Evolutionary conservation across 768 basidiomycete species (phyloP).

Genomic region (Naematelia encephala): DNA sequence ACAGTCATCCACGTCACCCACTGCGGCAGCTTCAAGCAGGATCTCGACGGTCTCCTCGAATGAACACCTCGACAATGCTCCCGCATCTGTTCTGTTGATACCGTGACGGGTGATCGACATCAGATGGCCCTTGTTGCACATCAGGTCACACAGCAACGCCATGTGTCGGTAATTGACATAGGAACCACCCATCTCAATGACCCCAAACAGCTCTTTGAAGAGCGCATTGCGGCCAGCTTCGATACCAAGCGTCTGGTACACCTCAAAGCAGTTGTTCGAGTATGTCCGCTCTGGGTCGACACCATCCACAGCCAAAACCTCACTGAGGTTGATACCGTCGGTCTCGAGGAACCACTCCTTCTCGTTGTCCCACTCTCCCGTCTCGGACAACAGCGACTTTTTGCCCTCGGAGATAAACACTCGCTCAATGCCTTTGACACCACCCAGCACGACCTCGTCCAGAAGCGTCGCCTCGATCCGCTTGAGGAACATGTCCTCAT

Average conservation of each 20-base stretch:
- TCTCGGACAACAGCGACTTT: slow-evolving; percentile 60
- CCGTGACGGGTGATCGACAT: slow-evolving; percentile 99
- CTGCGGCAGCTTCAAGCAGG: slow-evolving; percentile 95
- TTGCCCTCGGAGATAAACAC: slow-evolving; percentile 92
- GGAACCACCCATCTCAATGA: slow-evolving; percentile 99
- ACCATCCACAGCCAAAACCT: slow-evolving; percentile 90
- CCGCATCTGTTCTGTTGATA: slow-evolving; percentile 98
- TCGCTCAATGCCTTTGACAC: slow-evolving; percentile 82
- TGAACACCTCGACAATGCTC: slow-evolving; percentile 95
- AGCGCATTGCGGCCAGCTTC: slow-evolving; percentile 94
- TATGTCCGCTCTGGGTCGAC: slow-evolving; percentile 91
- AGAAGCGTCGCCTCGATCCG: slow-evolving; percentile 96
- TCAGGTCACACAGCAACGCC: slow-evolving; percentile 91
- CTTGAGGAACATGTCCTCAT: slow-evolving; percentile 94
- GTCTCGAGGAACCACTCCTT: slow-evolving; percentile 95
- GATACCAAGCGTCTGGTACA: slow-evolving; percentile 91
- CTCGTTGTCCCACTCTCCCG: slow-evolving; percentile 58
- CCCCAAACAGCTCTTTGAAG: slow-evolving; percentile 85
- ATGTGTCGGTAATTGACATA: slow-evolving; percentile 99
- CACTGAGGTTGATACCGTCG: slow-evolving; percentile 91
- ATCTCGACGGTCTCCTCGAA: slow-evolving; percentile 99
- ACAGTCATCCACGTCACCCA: slow-evolving; percentile 97
- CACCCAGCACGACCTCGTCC: slow-evolving; percentile 88
- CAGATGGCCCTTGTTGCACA: slow-evolving; percentile 90
- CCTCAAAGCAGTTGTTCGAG: slow-evolving; percentile 94